Evolutionary conservation across 139 green algal genomes (phyloP).

Genomic region (Coelastrella sp.): DNA sequence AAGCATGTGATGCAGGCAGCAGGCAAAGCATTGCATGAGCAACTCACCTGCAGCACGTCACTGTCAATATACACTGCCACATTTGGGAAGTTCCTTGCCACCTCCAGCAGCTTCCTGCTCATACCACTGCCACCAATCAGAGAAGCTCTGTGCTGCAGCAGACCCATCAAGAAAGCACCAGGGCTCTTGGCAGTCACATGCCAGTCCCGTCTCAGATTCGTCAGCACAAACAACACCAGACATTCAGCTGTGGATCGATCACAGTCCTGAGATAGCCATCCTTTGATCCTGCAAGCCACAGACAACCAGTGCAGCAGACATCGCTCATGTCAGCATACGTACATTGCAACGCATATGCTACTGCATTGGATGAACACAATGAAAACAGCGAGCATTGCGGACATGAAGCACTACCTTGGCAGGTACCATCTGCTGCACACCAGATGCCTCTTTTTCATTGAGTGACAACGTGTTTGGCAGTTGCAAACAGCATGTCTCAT

Average conservation of each 20-base stretch:
- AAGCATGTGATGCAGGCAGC: neutral
- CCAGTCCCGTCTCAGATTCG: constrained; percentile 47
- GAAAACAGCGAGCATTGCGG: too few species aligned
- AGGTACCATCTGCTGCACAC: too few species aligned
- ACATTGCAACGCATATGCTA: too few species aligned
- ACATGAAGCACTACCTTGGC: too few species aligned
- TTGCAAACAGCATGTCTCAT: neutral
- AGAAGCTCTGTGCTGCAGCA: constrained; percentile 46
- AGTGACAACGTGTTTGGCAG: too few species aligned
- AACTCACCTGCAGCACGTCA: constrained; percentile 43
- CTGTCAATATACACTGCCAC: constrained; percentile 47
- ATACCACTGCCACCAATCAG: constrained; percentile 31
- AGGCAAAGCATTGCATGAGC: neutral
- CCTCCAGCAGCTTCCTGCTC: constrained; percentile 42
- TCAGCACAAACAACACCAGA: constrained; percentile 49
- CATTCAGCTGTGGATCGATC: constrained; percentile 46
- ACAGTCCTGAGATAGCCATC: constrained; percentile 51
- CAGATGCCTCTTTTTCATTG: too few species aligned
- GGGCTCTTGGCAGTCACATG: constrained; percentile 32
- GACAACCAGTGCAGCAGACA: neutral
- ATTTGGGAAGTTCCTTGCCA: constrained; percentile 16
- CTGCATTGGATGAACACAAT: too few species aligned
- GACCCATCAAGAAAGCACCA: constrained; percentile 49
- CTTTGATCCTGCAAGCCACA: constrained; percentile 19
- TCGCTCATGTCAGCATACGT: too few species aligned